Evolutionary conservation across 108 stramenopile genomes (phyloP).

Genomic region (Halocafeteria seosinensis): DNA sequence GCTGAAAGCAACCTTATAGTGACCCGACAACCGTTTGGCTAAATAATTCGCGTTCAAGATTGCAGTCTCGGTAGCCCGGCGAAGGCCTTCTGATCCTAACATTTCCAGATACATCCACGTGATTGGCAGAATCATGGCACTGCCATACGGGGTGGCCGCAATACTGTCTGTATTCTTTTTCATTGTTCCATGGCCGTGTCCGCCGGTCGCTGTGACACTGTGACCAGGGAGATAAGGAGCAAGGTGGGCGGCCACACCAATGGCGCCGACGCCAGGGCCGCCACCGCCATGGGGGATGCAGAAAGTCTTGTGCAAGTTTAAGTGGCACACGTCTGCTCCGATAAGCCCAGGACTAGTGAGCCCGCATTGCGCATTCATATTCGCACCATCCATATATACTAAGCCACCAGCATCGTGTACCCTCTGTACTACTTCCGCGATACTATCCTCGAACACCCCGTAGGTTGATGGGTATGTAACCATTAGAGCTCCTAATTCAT

Average conservation of each 20-base stretch:
- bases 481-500: conserved; percentile 86
- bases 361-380: conserved; percentile 97
- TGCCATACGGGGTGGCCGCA: conserved; percentile 91
- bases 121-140: conserved; percentile 90
- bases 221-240: conserved; percentile 95
- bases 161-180: conserved; percentile 56
- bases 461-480: conserved; percentile 96
- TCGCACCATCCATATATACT: conserved; percentile 99
- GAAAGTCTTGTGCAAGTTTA: conserved; percentile 93
- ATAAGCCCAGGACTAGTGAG: conserved; percentile 84
- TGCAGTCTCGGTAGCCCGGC: conserved; percentile 63
- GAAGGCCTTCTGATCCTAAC: conserved; percentile 74
- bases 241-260: conserved; percentile 78
- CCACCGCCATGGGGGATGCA: conserved; percentile 99
- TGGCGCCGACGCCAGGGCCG: conserved; percentile 88
- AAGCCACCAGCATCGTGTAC: conserved; percentile 83
- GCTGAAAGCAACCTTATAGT: conserved; percentile 66
- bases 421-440: conserved; percentile 63
- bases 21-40: conserved; percentile 70
- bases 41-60: conserved; percentile 99
- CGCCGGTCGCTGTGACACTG: conserved; percentile 29
- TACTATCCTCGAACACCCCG: conserved; percentile 88
- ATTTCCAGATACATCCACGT: conserved; percentile 99
- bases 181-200: conserved; percentile 10
- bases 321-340: conserved; percentile 94